Conservation (phyloP, 768 basidiomycete species). For the Hericium rajendrae region DNA sequence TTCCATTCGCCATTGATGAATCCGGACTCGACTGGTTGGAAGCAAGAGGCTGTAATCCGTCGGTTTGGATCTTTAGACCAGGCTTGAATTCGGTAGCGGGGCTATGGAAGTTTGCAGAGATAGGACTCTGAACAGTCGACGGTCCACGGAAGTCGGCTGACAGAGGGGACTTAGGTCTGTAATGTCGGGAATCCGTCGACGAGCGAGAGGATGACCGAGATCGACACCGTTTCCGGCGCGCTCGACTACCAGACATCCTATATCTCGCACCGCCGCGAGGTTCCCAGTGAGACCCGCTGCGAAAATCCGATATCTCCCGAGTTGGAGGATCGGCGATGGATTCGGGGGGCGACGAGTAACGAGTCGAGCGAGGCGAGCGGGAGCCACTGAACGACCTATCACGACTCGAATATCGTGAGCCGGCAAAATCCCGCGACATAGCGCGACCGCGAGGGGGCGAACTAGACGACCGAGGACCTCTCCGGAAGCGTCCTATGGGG, state of each 20-base stretch:
- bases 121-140: background rate
- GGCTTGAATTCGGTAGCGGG: background rate
- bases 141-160: background rate
- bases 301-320: background rate
- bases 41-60: conserved; percentile 1
- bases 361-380: background rate
- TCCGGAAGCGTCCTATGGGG: conserved; percentile 3
- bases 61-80: background rate
- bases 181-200: conserved; percentile 42
- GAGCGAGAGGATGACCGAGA: conserved; percentile 46
- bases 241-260: background rate
- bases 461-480: background rate
- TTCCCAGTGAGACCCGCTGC: background rate
- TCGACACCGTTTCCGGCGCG: conserved; percentile 23
- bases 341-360: background rate
- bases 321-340: background rate
- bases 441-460: background rate
- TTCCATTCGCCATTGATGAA: background rate
- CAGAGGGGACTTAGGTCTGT: conserved; percentile 1
- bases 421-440: background rate
- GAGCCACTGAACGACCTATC: background rate
- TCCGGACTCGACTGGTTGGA: background rate
- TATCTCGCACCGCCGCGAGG: background rate
- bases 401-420: background rate
- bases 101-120: background rate